phyloP scores from a whole-genome alignment of 257 asterid species.

The Fraxinus pennsylvanica region DNA sequence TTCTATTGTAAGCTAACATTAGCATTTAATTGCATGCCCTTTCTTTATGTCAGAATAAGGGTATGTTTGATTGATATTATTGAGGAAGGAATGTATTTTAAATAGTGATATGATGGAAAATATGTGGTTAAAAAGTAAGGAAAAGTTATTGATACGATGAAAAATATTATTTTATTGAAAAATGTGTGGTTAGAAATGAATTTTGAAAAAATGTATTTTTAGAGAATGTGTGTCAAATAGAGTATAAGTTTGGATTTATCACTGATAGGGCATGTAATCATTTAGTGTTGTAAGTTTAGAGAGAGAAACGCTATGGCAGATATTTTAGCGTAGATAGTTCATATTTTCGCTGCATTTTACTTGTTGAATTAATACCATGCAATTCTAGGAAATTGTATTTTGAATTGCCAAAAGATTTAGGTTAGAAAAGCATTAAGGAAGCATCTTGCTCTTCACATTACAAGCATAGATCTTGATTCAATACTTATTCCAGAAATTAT shows the following conservation, averaged over 20 bases:
- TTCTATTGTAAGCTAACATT: not conserved
- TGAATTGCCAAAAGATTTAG: not conserved
- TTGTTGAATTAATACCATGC: not conserved
- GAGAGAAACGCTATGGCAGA: not conserved
- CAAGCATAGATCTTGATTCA: not conserved
- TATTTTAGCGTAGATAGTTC: not conserved
- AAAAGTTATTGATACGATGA: too few species aligned
- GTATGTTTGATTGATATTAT: too few species aligned
- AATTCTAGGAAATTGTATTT: not conserved
- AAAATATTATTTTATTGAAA: too few species aligned
- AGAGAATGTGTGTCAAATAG: too few species aligned
- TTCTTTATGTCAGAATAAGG: not conserved
- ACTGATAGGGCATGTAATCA: too few species aligned
- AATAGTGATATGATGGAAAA: too few species aligned
- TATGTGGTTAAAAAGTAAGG: too few species aligned
- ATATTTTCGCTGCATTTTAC: not conserved
- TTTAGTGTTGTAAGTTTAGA: not conserved
- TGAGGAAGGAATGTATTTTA: too few species aligned
- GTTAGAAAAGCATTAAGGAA: not conserved
- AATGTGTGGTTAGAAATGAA: too few species aligned
- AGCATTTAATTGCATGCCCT: not conserved
- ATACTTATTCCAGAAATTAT: not conserved
- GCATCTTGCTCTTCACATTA: not conserved
- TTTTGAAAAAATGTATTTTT: too few species aligned
- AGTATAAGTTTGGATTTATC: too few species aligned